Percentiles rank a stretch among this genome's conserved stretches.
phyloP scores from a whole-genome alignment of 169 alveolate genomes.

The Plasmodium ovale region DNA sequence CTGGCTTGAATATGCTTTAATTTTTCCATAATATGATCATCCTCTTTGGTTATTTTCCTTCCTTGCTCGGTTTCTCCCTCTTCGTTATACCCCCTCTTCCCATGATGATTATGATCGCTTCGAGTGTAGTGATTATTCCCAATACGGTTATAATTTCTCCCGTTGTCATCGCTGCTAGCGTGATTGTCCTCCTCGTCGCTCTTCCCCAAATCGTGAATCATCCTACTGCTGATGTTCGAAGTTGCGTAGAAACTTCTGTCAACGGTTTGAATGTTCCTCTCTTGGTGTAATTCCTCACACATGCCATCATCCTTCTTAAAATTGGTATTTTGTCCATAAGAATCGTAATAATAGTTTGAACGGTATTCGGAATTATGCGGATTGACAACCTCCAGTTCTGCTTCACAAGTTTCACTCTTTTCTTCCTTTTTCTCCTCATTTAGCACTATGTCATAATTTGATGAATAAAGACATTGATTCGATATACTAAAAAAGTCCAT shows the following conservation, averaged over 20 bases:
- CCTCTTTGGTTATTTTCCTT: neutral
- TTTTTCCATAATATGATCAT: neutral
- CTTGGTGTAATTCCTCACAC: neutral
- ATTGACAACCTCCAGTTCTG: neutral
- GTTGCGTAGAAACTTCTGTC: conserved; percentile 59
- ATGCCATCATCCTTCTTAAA: neutral
- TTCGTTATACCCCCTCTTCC: too few species aligned
- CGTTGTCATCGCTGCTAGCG: too few species aligned
- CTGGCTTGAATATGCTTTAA: conserved; percentile 10
- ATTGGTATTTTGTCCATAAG: conserved; percentile 3
- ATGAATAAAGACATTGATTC: conserved; percentile 31
- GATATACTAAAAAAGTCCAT: conserved; percentile 57
- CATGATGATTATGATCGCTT: too few species aligned
- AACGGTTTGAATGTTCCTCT: neutral
- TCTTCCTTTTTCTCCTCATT: neutral
- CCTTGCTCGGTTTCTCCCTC: neutral
- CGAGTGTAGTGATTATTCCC: too few species aligned
- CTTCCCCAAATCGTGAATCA: conserved; percentile 24
- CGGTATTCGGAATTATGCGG: conserved; percentile 1
- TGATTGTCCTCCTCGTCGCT: conserved; percentile 26
- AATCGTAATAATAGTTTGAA: neutral
- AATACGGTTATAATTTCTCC: neutral
- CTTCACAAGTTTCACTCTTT: neutral
- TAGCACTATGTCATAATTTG: neutral
- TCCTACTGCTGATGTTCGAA: conserved; percentile 30